Evolutionary conservation across 148 eudicot genomes (phyloP), one percentile per base, ranked within the genome.

Genomic region (Chenopodium formosanum): DNA sequence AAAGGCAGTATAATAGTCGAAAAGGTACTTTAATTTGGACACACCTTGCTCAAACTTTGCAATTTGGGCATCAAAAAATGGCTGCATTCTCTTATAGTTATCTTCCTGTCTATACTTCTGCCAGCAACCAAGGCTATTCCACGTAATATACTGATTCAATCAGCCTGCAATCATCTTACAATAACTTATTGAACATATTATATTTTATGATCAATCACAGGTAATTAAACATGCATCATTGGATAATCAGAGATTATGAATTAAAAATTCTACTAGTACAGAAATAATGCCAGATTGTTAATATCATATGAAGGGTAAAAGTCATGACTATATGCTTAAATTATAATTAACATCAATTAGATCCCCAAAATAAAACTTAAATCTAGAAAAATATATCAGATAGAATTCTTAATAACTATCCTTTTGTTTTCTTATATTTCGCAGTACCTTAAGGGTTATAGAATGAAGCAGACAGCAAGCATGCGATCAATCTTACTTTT

Each of bases 11-110:
- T 76, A 74, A 84, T 83, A 84, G 87, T 85, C 75, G 82, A 80
- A 90, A 89, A 84, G 81, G 84, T 73, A 66, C 65, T 81, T 87
- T 63, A 27, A 66, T 86, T 88, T 87, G 87, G 90, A 86, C 74
- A 52, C 74, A 83, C 77, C 76, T 87, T 27, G 79, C 17, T 87
- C 29, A 86, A 87, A 79, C 81, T 79, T 84, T 73, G 81, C 86
- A 56, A 70, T 78, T 70, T 76, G 82, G 76, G 87, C 62, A 87
- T 87, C 87, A 77, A 77, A 80, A 47, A 69, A 73, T 86, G 88
- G 87, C 85, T 73, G 77, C 80, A 74, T 76, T 78, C 66, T 77
- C 78, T 88, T 88, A 80, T 22, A 74, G 53, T 81, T 85, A 85
- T 89, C 83, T 77, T 78, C 79, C 62, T 84, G 85, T 82, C 81